Evolutionary conservation across 2,329 filamentous ascomycete genomes (phyloP).

Genomic region (Clarireedia sp.): DNA sequence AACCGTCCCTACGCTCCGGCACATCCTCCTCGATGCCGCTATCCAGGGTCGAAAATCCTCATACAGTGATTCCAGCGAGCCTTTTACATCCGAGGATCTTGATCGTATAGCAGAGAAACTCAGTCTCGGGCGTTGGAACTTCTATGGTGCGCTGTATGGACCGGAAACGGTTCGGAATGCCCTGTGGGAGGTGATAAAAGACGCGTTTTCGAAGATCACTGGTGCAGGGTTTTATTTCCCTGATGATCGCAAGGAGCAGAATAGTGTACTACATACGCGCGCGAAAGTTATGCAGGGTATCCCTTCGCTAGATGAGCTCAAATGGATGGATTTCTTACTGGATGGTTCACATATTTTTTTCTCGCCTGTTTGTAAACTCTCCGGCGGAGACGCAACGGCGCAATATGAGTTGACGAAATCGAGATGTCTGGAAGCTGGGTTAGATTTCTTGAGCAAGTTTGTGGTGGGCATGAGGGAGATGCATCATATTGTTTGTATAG

Average conservation of each 20-base stretch:
- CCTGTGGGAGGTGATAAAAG: constrained; percentile 27
- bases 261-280: constrained; percentile 25
- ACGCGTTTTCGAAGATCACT: constrained; percentile 24
- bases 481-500: constrained; percentile 47
- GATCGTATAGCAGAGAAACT: constrained; percentile 35
- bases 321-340: constrained; percentile 43
- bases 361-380: constrained; percentile 42
- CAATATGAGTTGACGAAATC: constrained; percentile 37
- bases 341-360: constrained; percentile 46
- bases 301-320: constrained; percentile 27
- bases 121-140: constrained; percentile 38
- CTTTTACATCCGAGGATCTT: constrained; percentile 33
- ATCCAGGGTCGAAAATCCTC: constrained; percentile 33
- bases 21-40: constrained; percentile 27
- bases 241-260: constrained; percentile 21
- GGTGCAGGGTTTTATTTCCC: constrained; percentile 29
- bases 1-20: constrained; percentile 26
- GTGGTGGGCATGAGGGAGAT: constrained; percentile 43
- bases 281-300: constrained; percentile 26
- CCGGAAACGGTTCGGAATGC: constrained; percentile 29
- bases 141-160: constrained; percentile 37
- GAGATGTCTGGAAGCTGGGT: constrained; percentile 35
- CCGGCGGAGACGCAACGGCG: constrained; percentile 37
- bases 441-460: constrained; percentile 45
- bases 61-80: constrained; percentile 24